A percentile compares a stretch with the other conserved stretches of the same genome.
These are phyloP conservation scores for Apiosordaria backusii DNA, from an alignment of 495 filamentous ascomycete genomes.

Conservation along the genomic window DNA sequence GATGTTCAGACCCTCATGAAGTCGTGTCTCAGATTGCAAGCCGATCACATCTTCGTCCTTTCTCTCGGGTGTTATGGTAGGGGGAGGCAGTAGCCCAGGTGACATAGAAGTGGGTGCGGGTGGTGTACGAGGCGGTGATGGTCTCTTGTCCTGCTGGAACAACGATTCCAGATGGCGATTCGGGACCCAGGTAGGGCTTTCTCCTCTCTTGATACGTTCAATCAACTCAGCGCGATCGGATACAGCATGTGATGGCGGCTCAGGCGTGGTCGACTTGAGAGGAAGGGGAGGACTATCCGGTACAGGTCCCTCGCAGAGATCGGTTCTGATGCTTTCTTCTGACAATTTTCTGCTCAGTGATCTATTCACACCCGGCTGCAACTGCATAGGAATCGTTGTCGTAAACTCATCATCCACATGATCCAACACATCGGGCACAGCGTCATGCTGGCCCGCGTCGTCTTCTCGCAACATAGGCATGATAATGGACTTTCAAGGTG, in stretches of 20 bases:
- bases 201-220: conserved; percentile 73
- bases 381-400: conserved; percentile 20
- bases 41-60: conserved; percentile 12
- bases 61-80: conserved; percentile 43
- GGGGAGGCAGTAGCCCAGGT: conserved; percentile 36
- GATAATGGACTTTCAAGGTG: not conserved
- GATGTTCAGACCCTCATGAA: conserved; percentile 56
- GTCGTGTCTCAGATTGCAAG: conserved; percentile 25
- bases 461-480: conserved; percentile 62
- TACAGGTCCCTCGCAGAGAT: conserved; percentile 55
- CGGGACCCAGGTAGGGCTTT: conserved; percentile 72
- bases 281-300: conserved; percentile 36
- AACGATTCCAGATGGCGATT: conserved; percentile 50
- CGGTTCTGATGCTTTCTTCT: conserved; percentile 53
- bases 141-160: conserved; percentile 29
- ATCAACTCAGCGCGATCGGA: conserved; percentile 75
- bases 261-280: conserved; percentile 30
- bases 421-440: not conserved
- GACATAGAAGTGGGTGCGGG: conserved; percentile 35
- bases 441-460: conserved; percentile 31
- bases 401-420: conserved; percentile 8
- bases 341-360: conserved; percentile 37
- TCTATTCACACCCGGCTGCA: conserved; percentile 8
- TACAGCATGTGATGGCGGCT: conserved; percentile 29
- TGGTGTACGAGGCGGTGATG: conserved; percentile 36